Conservation (phyloP, 805 yeast genomes). For the Clavispora asparagi region DNA sequence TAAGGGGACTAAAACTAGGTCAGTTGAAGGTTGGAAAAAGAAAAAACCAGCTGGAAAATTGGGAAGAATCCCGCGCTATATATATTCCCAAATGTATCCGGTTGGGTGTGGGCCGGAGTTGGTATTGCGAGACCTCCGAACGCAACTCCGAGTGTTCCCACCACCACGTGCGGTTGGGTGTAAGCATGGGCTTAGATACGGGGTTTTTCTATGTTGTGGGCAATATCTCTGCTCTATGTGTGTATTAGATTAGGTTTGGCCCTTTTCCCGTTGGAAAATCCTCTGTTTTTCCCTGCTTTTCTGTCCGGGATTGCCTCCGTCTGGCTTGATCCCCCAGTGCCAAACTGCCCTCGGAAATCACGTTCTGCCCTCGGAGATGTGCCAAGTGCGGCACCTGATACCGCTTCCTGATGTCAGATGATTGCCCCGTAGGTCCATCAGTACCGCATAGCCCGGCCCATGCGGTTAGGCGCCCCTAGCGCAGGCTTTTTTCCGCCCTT, state of each 20-base stretch:
- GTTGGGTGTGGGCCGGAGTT: conserved; percentile 26
- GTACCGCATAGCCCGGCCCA: neutral
- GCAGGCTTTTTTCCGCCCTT: neutral
- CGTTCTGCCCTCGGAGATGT: neutral
- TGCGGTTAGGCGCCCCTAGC: neutral
- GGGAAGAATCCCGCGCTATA: conserved; percentile 6
- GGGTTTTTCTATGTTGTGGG: too few relatives aligned
- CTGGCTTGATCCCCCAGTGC: neutral
- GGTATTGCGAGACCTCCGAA: conserved; percentile 11
- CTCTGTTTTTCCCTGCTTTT: neutral
- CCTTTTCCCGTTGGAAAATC: neutral
- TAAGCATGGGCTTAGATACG: neutral
- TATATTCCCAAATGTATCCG: conserved; percentile 13
- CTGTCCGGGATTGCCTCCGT: too few relatives aligned
- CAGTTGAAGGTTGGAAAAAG: neutral
- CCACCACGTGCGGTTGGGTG: neutral
- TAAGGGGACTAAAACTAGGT: neutral
- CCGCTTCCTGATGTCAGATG: neutral
- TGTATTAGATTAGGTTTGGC: neutral
- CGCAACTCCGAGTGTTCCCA: neutral
- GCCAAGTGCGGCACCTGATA: neutral
- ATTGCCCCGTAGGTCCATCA: neutral
- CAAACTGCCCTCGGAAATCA: neutral
- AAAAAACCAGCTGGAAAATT: conserved; percentile 8
- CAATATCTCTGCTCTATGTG: too few relatives aligned